Base-by-base conservation (phyloP, 179 eudicot genomes). In the Silene coronaria region DNA sequence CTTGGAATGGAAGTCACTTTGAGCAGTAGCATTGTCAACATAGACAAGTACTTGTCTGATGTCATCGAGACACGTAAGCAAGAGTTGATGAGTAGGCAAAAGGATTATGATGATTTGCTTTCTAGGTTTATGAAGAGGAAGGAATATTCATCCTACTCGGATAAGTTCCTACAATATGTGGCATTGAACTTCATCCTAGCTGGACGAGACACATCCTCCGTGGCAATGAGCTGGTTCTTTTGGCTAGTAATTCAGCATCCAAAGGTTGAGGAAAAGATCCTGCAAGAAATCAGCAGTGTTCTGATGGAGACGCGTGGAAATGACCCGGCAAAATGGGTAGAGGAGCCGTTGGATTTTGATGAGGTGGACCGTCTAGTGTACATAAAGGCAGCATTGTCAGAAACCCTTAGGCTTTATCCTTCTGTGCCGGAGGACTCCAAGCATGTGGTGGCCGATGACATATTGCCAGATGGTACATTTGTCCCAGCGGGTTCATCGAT, bases 381-480 rank as follows among this genome's bases (percentile, higher is more conserved):
- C 80, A 76, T 93, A 0, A 93, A 91, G 61, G 97, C 98, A 0
- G 96, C 98, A 45, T 72, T 93, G 76, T 86, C 97, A 0, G 98
- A 93, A 67, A 91, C 97, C 2, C 86, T 93, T 14, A 75, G 98
- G 75, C 78, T 93, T 5, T 93, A 93, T 80, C 97, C 97, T 0
- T 93, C 98, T 0, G 98, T 93, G 17, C 97, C 98, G 1, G 98
- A 93, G 85, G 98, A 93, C 77, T 93, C 98, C 1, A 93, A 93
- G 80, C 92, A 93, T 22, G 98, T 88, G 8, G 84, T 93, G 3
- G 84, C 88, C 1, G 96, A 93, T 53, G 98, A 93, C 17, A 80
- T 89, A 13, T 30, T 93, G 61, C 98, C 98, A 0, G 98, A 93
- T 19, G 98, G 98, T 4, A 93, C 97, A 4, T 87, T 89, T 4